A percentile compares a stretch with the other conserved stretches of the same genome.
phyloP scores from a whole-genome alignment of 1,139 yeast species.

The Taphrina pruni region DNA sequence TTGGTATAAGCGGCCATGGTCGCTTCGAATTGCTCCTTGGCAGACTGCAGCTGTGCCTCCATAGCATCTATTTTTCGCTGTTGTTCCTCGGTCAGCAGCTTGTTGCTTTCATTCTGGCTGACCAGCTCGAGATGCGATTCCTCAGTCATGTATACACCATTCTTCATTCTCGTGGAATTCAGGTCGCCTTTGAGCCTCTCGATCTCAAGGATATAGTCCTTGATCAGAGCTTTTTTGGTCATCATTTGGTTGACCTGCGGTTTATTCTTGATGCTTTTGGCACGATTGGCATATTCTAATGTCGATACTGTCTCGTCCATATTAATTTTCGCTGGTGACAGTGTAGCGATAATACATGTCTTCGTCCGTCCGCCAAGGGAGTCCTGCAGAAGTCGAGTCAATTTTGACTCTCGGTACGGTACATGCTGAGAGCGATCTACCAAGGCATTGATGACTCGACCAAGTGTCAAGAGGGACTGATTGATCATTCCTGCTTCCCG shows the following conservation, averaged over 20 bases:
- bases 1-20: slow-evolving; percentile 48
- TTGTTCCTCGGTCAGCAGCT: slow-evolving; percentile 58
- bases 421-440: slow-evolving; percentile 68
- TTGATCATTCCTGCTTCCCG: slow-evolving; percentile 89
- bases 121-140: slow-evolving; percentile 59
- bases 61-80: slow-evolving; percentile 56
- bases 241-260: slow-evolving; percentile 67
- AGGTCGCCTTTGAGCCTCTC: slow-evolving; percentile 68
- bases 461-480: slow-evolving; percentile 79
- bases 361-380: slow-evolving; percentile 83
- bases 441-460: slow-evolving; percentile 79
- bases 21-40: slow-evolving; percentile 51
- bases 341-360: slow-evolving; percentile 78
- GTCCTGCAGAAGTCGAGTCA: slow-evolving; percentile 78
- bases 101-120: slow-evolving; percentile 59
- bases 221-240: slow-evolving; percentile 60
- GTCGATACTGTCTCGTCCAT: slow-evolving; percentile 82
- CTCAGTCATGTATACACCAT: slow-evolving; percentile 68
- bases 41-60: slow-evolving; percentile 55
- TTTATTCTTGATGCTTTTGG: slow-evolving; percentile 74
- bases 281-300: slow-evolving; percentile 81
- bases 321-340: slow-evolving; percentile 77
- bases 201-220: slow-evolving; percentile 61
- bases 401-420: slow-evolving; percentile 84
- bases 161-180: slow-evolving; percentile 64